phyloP scores from a whole-genome alignment of 441 rosid genomes.

The Omphalea diandra region DNA sequence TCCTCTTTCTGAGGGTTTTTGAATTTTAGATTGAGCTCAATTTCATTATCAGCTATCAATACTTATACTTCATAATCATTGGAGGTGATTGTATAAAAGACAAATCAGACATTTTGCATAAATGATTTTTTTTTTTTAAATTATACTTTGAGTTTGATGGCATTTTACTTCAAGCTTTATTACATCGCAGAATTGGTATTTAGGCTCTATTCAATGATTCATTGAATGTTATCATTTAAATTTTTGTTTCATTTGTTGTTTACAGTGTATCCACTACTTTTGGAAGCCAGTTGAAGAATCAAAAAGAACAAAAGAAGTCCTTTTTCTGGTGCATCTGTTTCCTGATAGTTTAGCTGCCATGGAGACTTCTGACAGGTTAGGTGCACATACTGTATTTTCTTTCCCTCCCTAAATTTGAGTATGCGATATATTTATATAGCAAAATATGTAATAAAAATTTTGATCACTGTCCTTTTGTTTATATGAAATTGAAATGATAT shows the following conservation, averaged over 20 bases:
- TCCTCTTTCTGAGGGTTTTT: not conserved
- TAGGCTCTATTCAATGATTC: not conserved
- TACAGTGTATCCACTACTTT: conserved; percentile 14
- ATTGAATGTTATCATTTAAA: not conserved
- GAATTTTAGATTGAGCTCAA: not conserved
- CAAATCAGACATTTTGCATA: not conserved
- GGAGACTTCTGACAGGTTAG: conserved; percentile 48
- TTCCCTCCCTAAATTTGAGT: conserved; percentile 16
- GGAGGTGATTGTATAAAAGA: not conserved
- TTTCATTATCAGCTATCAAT: not conserved
- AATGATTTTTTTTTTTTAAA: not conserved
- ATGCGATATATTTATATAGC: conserved; percentile 23
- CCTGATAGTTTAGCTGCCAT: conserved; percentile 21
- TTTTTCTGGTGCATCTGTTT: conserved; percentile 24
- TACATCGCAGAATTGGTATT: not conserved
- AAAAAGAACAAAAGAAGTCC: conserved; percentile 31
- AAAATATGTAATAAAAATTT: conserved; percentile 27
- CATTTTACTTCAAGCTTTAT: not conserved
- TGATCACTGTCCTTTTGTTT: conserved; percentile 35
- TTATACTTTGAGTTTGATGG: not conserved
- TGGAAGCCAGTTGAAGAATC: conserved; percentile 37
- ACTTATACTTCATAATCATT: conserved; percentile 2
- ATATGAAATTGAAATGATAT: conserved; percentile 33
- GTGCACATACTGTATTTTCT: conserved; percentile 29
- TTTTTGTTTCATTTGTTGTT: not conserved